These are phyloP conservation scores for Glonium stellatum DNA, from an alignment of 495 filamentous ascomycete species.

Conservation along the genomic window DNA sequence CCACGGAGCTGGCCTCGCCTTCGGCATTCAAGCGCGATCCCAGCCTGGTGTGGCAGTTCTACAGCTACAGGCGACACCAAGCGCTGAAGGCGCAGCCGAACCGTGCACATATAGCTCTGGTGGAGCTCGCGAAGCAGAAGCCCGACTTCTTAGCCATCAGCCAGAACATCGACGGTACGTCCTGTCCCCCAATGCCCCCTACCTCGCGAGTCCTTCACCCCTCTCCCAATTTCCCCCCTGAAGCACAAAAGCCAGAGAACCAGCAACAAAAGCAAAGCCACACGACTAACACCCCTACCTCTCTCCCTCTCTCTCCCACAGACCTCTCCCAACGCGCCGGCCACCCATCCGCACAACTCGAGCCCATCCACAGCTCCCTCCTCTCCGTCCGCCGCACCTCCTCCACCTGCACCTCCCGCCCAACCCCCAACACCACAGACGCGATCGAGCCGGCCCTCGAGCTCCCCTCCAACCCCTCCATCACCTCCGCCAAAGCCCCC, in stretches of 20 bases:
- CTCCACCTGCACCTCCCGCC: not conserved
- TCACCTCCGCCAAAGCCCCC: no score
- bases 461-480: no score
- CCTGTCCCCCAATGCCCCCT: no score
- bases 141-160: slow-evolving; percentile 59
- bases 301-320: no score
- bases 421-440: not conserved
- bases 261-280: no score
- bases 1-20: slow-evolving; percentile 62
- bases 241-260: no score
- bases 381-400: slow-evolving; percentile 42
- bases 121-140: slow-evolving; percentile 53
- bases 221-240: no score
- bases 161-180: slow-evolving; percentile 71
- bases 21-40: slow-evolving; percentile 51
- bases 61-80: slow-evolving; percentile 70
- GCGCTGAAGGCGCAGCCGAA: slow-evolving; percentile 66
- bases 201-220: no score
- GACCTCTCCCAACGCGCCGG: no score
- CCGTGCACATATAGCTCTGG: slow-evolving; percentile 64
- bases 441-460: not conserved
- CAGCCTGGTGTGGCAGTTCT: slow-evolving; percentile 80
- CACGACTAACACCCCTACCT: no score
- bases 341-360: slow-evolving; percentile 51
- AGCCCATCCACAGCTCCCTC: slow-evolving; percentile 67